Conservation (phyloP, 2,329 filamentous ascomycete species). For the Sporothrix globosa region DNA sequence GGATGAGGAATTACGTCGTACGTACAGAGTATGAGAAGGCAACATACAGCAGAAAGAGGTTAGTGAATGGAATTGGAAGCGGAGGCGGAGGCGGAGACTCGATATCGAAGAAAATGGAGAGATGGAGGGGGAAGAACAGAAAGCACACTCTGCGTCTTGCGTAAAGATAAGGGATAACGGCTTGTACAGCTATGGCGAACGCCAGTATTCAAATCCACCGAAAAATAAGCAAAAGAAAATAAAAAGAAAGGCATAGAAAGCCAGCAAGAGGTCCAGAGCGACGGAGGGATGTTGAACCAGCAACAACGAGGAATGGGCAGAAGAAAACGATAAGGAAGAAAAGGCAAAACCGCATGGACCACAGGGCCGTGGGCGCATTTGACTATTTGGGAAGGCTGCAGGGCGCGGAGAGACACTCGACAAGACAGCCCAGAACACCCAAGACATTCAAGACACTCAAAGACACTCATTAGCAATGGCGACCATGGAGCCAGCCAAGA, state of each 20-base stretch:
- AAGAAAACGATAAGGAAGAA: not conserved
- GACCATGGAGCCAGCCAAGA: not conserved
- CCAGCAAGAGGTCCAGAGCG: conserved; percentile 10
- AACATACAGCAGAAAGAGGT: not conserved
- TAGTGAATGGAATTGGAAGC: not conserved
- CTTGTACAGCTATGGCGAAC: not conserved
- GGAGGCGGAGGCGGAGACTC: conserved; percentile 14
- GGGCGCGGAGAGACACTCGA: conserved; percentile 10
- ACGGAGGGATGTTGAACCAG: not conserved
- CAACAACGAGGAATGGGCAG: conserved; percentile 18
- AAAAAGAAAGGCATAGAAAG: not conserved
- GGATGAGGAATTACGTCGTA: not conserved
- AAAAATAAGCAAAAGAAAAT: not conserved
- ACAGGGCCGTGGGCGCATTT: not conserved
- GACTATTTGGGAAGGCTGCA: conserved; percentile 3
- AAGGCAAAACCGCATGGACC: not conserved
- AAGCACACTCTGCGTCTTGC: not conserved
- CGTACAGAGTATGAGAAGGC: too few species aligned
- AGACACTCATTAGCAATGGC: not conserved
- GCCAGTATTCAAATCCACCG: not conserved
- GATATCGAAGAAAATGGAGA: conserved; percentile 12
- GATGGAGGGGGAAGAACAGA: not conserved
- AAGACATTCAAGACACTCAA: not conserved
- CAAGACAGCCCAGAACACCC: not conserved
- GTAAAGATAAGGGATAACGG: not conserved